Base-by-base conservation (phyloP, 345 rosid species). In the Populus ilicifolia region DNA sequence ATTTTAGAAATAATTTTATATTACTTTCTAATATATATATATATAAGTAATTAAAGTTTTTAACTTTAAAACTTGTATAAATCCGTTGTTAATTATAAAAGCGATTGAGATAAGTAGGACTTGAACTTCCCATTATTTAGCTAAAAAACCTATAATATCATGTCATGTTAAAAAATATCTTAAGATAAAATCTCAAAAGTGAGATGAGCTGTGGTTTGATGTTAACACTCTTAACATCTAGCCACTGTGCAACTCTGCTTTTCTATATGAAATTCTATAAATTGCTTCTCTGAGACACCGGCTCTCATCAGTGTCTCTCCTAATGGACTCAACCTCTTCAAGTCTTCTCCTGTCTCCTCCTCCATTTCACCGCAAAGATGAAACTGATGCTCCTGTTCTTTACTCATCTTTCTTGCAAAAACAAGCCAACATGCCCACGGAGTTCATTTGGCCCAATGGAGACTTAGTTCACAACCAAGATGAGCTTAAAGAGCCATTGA, bases 371-470 rank as follows among this genome's bases (percentile, higher is more conserved):
- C 3, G 76, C 36, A 67, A 75, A 5, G 76, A 78, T 6, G 56
- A 52, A 29, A 62, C 68, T 8, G 80, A 70, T 1, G 27, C 0
- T 11, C 20, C 75, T 29, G 69, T 71, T 21, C 85, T 86, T 20
- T 87, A 90, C 80, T 29, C 84, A 4, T 72, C 83, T 35, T 52
- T 33, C 38, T 69, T 87, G 25, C 83, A 83, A 52, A 77, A 83
- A 16, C 85, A 86, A 59, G 10, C 82, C 1, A 71, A 36, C 71
- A 38, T 89, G 25, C 90, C 94, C 5, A 33, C 77, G 0, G 87
- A 86, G 78, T 89, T 87, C 85, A 4, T 83, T 4, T 90, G 94
- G 94, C 89, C 89, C 5, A 30, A 83, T 6, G 73, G 70, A 14
- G 90, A 87, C 75, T 64, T 85, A 2, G 82, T 35, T 7, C 36